Conservation (phyloP, 257 asterid genomes). For the Fraxinus quadrangulata region DNA sequence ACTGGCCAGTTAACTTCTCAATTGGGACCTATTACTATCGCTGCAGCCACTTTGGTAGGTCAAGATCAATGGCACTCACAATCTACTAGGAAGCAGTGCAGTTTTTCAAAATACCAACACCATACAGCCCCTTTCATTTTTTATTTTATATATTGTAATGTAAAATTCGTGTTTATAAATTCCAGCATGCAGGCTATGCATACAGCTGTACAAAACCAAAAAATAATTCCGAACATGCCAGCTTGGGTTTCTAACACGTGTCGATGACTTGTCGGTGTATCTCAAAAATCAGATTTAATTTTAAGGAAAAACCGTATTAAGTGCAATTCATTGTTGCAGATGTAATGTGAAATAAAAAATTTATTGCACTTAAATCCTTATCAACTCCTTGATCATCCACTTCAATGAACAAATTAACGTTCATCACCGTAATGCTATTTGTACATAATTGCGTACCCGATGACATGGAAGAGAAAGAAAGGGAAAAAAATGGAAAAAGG, state of each 20-base stretch:
- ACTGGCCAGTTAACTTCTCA: slow-evolving; percentile 3
- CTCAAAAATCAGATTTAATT: no score
- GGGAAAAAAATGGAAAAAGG: no score
- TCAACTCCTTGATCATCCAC: background rate
- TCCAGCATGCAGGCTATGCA: no score
- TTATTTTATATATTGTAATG: no score
- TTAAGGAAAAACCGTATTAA: background rate
- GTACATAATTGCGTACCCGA: no score
- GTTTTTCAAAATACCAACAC: no score
- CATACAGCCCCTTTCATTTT: no score
- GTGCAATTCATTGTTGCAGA: background rate
- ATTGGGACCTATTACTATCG: background rate
- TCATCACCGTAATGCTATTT: background rate
- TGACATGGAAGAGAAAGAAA: no score
- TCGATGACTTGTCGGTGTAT: no score
- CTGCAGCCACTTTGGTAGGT: background rate
- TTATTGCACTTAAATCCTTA: background rate
- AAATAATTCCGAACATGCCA: background rate
- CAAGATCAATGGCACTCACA: background rate
- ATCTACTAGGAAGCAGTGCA: slow-evolving; percentile 17
- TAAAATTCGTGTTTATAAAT: no score
- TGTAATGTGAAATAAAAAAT: background rate
- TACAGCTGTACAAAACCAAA: background rate
- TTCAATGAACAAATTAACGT: background rate
- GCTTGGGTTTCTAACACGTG: no score